Conservation (phyloP, 495 filamentous ascomycete genomes). For the Podospora pseudopauciseta region DNA sequence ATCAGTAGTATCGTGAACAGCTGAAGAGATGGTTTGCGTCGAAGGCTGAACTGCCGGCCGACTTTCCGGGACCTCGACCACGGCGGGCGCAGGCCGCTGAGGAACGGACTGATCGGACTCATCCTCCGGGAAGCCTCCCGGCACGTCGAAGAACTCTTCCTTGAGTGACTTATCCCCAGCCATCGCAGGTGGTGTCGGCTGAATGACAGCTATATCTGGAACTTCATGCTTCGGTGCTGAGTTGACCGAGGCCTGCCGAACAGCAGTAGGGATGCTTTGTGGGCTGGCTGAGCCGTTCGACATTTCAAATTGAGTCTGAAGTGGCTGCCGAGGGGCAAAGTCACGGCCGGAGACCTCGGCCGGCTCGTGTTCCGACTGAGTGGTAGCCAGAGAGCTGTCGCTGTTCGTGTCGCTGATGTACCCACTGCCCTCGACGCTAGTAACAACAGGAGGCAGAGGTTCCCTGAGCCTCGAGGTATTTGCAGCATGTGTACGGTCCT, state of each 20-base stretch:
- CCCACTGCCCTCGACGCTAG: constrained; percentile 58
- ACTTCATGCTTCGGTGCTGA: constrained; percentile 19
- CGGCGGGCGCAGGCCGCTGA: background rate
- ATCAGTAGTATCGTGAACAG: constrained; percentile 26
- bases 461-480: constrained; percentile 50
- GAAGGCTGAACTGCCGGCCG: background rate
- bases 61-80: background rate
- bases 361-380: constrained; percentile 20
- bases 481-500: constrained; percentile 41
- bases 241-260: background rate
- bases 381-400: constrained; percentile 36
- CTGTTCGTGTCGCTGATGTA: constrained; percentile 53
- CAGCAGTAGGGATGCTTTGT: background rate
- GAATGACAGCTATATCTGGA: constrained; percentile 38
- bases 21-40: background rate
- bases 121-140: constrained; percentile 45
- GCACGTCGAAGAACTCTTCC: constrained; percentile 36
- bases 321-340: background rate
- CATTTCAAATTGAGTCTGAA: background rate
- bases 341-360: background rate
- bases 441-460: constrained; percentile 64
- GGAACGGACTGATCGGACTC: constrained; percentile 26
- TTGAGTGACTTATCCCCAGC: constrained; percentile 13
- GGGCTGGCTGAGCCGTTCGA: background rate
- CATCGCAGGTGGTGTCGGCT: constrained; percentile 34